Base-by-base conservation (phyloP, 352 stramenopile genomes). In the Globisporangium paddicum region DNA sequence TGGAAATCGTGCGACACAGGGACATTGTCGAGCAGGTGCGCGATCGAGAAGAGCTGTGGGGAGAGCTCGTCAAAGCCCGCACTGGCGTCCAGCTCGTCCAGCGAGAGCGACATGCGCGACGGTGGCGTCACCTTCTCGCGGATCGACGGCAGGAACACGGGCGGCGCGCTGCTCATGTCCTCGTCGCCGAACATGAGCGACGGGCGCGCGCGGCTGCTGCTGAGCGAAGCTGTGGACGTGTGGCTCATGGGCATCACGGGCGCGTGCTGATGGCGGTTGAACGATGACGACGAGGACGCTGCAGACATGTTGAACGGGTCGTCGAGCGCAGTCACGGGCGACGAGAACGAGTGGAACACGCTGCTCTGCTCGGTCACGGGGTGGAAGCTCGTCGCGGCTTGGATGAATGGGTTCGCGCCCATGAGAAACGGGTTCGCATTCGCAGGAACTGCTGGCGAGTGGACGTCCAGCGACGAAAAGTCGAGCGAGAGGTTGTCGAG, bases 41-140 rank as follows among this genome's bases (percentile, higher is more conserved):
- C 75, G 37, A 91, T 81, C 10, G 77, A 89, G 57, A 93, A 89
- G 16, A 87, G 66, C 58, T 78, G 69, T n/a, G 77, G 73, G 14
- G 63, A 28, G 7, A 69, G 53, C 48, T 76, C 68, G 55, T 82
- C 76, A 53, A 79, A 72, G 30, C 30, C 37, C 18, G 34, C 11
- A 5, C 38, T 72, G 18, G 68, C 57, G 49, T 79, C 71, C 18
- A 89, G 60, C 32, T 87, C 79, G 46, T 82, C 76, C 1, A 89
- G 63, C 28, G 79, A 88, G 26, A 92, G 63, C 42, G 73, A 77
- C 67, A 86, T 72, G 9, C 82, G 67, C 13, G 70, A 73, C n/a
- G 78, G 77, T 18, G 76, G 72, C 32, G 77, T 86, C 19, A 62
- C 59, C 45, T 86, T 86, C 38, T 90, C 81, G 46, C 83, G 75